Evolutionary conservation across 805 yeast species (phyloP), one percentile per base, ranked within the genome.

Genomic region (Naumovozyma castellii): DNA sequence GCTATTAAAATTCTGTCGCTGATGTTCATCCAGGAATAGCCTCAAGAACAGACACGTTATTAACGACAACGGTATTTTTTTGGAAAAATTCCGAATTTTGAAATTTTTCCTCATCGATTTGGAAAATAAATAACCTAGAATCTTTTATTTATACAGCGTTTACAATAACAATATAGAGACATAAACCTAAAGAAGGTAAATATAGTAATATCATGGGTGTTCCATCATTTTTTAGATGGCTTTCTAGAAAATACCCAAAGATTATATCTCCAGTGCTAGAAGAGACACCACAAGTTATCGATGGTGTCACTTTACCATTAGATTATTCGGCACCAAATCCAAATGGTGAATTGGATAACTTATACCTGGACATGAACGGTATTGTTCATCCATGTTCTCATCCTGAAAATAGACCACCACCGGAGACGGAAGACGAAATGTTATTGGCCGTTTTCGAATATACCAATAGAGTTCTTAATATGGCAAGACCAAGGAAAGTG

Each of bases 331-430:
- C 76, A 38, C 80, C 92, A 10, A 92, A 92, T 59, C 95, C 95
- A 3, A 92, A 92, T 62, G 98, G 97, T 19, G 99, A 92, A 64
- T 66, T 87, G 36, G 97, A 92, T 59, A 92, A 92, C 57, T 63
- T 92, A 37, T 92, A 92, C 57, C 68, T 92, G 46, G 99, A 92
- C 65, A 92, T 92, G 98, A 92, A 92, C 59, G 98, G 97, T 68
- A 92, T 92, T 56, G 98, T 92, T 3, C 99, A 92, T 67, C 98
- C 98, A 1, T 92, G 97, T 69, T 82, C 97, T 2, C 99, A 92
- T 61, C 99, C 99, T 1, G 98, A 90, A 56, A 84, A 90, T 49
- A 81, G 81, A 50, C 95, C 96, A 0, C 81, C 98, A 0, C 99
- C 99, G 10, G 94, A 80, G 50, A 87, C 90, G 0, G 98, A 92